A percentile compares a stretch with the other conserved stretches of the same genome.
Conservation (phyloP, 1,139 yeast genomes). For the Taphrina sp. region DNA sequence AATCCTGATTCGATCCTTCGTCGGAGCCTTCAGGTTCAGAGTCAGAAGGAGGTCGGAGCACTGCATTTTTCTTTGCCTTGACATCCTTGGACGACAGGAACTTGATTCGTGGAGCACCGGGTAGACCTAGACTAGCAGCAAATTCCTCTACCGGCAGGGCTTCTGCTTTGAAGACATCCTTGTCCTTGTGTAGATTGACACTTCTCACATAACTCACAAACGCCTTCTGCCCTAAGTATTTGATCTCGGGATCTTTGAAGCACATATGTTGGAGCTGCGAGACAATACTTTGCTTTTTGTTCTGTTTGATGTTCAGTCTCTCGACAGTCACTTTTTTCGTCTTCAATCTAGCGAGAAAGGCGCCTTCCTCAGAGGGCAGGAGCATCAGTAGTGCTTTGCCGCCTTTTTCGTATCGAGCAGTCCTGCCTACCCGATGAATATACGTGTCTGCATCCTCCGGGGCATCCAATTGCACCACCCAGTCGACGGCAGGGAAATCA, state of each 20-base stretch:
- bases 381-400: conserved; percentile 85
- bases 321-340: conserved; percentile 66
- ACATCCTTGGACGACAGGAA: conserved; percentile 53
- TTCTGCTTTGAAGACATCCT: conserved; percentile 74
- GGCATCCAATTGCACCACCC: conserved; percentile 95
- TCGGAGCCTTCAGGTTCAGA: conserved; percentile 53
- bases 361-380: conserved; percentile 78
- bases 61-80: conserved; percentile 77
- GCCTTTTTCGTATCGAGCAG: conserved; percentile 86
- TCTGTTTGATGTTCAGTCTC: conserved; percentile 69
- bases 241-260: conserved; percentile 86
- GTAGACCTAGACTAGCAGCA: conserved; percentile 86
- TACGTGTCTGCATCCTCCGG: conserved; percentile 96
- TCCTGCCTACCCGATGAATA: conserved; percentile 94
- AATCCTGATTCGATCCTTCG: conserved; percentile 39
- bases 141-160: conserved; percentile 75
- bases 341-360: conserved; percentile 64
- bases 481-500: conserved; percentile 94
- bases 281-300: conserved; percentile 73
- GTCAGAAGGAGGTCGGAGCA: conserved; percentile 55
- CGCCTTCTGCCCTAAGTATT: conserved; percentile 92
- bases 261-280: conserved; percentile 85
- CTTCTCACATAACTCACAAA: conserved; percentile 87
- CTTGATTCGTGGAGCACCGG: conserved; percentile 93
- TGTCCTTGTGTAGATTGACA: conserved; percentile 80